Conservation (phyloP, 2,329 filamentous ascomycete species). For the Xylariaceae sp. region DNA sequence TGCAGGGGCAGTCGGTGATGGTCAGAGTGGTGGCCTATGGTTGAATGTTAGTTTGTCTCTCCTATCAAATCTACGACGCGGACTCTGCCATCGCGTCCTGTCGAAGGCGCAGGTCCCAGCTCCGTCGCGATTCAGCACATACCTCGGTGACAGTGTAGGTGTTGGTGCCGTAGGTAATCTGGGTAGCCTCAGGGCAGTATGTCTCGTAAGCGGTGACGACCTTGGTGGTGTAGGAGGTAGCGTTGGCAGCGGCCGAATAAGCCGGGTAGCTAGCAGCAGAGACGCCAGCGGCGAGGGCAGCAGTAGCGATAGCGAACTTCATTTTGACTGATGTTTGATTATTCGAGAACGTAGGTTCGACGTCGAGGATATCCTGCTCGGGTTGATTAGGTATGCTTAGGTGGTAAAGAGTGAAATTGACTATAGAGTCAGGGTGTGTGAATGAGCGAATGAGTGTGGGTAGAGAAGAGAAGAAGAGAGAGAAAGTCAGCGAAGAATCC, state of each 20-base stretch:
- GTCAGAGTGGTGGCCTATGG: conserved; percentile 61
- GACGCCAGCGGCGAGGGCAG: conserved; percentile 49
- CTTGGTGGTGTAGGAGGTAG: conserved; percentile 60
- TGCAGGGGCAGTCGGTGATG: conserved; percentile 70
- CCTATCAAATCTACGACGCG: no score
- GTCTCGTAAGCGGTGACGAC: conserved; percentile 66
- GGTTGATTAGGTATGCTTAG: conserved; percentile 27
- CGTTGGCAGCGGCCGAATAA: conserved; percentile 37
- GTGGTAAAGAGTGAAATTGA: conserved; percentile 56
- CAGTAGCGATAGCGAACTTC: conserved; percentile 56
- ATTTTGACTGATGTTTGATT: conserved; percentile 54
- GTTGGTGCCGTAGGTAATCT: conserved; percentile 58
- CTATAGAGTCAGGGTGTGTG: conserved; percentile 49
- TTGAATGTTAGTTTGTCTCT: conserved; percentile 29
- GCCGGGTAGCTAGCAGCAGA: conserved; percentile 24
- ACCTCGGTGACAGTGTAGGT: conserved; percentile 67
- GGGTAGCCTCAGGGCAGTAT: conserved; percentile 66
- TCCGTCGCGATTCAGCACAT: conserved; percentile 26
- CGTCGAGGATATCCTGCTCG: conserved; percentile 8
- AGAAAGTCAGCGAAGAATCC: conserved; percentile 30
- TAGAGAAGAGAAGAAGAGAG: conserved; percentile 35
- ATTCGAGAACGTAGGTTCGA: conserved; percentile 25
- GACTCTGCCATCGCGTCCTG: background rate
- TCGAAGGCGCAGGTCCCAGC: background rate
- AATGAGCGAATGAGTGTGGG: conserved; percentile 50